phyloP scores from a whole-genome alignment of 2,329 filamentous ascomycete species.

The Emergomyces pasteurianus region DNA sequence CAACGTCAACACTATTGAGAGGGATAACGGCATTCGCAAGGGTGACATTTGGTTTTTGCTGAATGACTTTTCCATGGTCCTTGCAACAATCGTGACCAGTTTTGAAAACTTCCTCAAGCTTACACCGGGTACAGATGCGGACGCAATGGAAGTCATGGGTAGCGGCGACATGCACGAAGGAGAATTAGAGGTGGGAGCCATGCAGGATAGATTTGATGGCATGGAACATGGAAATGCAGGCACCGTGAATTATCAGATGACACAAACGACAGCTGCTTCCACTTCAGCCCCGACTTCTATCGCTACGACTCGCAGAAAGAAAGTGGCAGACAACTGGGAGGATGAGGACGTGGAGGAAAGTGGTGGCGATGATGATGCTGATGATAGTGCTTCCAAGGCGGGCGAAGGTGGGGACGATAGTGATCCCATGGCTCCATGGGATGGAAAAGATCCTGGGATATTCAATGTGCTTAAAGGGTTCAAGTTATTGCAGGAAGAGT shows the following conservation, averaged over 20 bases:
- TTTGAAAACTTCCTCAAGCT: conserved; percentile 23
- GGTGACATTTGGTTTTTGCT: conserved; percentile 62
- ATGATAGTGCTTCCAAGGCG: conserved; percentile 4
- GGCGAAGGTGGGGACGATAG: neutral
- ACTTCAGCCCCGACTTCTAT: neutral
- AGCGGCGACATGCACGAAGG: conserved; percentile 19
- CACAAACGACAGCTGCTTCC: neutral
- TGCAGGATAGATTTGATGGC: conserved; percentile 3
- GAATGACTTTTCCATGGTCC: conserved; percentile 50
- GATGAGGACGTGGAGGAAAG: conserved; percentile 4
- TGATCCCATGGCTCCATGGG: conserved; percentile 1
- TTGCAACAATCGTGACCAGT: conserved; percentile 25
- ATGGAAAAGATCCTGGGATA: conserved; percentile 9
- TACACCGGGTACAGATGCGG: conserved; percentile 8
- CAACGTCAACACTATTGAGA: conserved; percentile 46
- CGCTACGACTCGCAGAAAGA: conserved; percentile 1
- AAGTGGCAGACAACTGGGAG: conserved; percentile 17
- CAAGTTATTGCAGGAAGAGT: conserved; percentile 19
- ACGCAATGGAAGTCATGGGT: conserved; percentile 18
- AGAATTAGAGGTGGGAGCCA: conserved; percentile 9
- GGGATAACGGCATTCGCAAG: conserved; percentile 53
- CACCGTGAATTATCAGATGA: neutral
- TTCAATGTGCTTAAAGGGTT: conserved; percentile 20
- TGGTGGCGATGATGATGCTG: conserved; percentile 5
- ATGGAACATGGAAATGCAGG: neutral